Evolutionary conservation across 2,329 filamentous ascomycete genomes (phyloP), one percentile per base, ranked within the genome.

Genomic region (Pseudopyrenochaeta lycopersici): DNA sequence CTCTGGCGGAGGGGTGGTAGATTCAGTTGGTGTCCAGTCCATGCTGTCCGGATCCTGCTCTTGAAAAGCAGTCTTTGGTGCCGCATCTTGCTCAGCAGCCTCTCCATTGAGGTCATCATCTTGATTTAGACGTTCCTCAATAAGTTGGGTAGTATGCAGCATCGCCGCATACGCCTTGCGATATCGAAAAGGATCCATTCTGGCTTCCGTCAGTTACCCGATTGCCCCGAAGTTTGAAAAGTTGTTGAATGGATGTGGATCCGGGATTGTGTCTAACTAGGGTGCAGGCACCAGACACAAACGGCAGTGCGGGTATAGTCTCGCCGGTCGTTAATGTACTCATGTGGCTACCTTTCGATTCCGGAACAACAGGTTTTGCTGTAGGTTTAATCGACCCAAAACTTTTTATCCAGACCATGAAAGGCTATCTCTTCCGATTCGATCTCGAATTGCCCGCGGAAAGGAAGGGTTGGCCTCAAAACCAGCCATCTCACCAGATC

Each of bases 151-250:
- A 32, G 64, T 68, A 62, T 75, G 72, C 4, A 73, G 61, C 70
- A 75, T 72, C 23, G 72, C 72, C 54, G 71, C 70, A 54, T 75
- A 75, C 36, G 72, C 72, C 49, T 74, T 73, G 29, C 72, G 67
- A 49, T 75, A 75, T 46, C 70, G 64, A 40, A 66, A 71, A 47
- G 72, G 72, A 53, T 75, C 72, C 72, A 75, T 75, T 57, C 58
- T 71, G 61, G 51, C 46, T 52, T 47, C 30, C 49, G 60, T 63
- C 49, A 59, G 61, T 63, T 51, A 45, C 45, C 41, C 40, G 32
- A 47, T 43, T 46, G 52, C 46, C 43, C 49, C 33, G 38, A 17
- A 46, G 39, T 40, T n/a, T 17, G 33, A 31, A 40, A 32, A 29
- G 36, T 10, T 17, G n/a, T 45, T 46, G 11, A 12, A 39, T 38